A percentile compares a stretch with the other conserved stretches of the same genome.
These are phyloP conservation scores for Xanthoparmelia taractica DNA, from an alignment of 495 filamentous ascomycete genomes.

Conservation along the genomic window DNA sequence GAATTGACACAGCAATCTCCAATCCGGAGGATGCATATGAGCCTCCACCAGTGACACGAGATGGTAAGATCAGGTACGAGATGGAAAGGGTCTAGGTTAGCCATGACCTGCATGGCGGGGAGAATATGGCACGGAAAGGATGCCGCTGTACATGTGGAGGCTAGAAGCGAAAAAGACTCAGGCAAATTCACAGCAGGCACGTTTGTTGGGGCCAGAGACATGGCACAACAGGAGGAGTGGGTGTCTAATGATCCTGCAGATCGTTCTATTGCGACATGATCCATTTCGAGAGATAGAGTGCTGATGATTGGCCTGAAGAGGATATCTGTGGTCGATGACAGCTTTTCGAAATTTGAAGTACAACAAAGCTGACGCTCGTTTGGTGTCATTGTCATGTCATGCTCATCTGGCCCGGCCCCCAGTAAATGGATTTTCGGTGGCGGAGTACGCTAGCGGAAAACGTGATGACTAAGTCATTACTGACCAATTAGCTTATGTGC, in stretches of 20 bases:
- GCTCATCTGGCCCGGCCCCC: background rate
- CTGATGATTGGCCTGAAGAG: background rate
- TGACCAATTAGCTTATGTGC: background rate
- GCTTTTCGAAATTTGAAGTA: too few species aligned
- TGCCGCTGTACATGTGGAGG: background rate
- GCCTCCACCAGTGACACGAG: background rate
- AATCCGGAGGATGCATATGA: background rate
- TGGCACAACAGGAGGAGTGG: background rate
- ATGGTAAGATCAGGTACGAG: background rate
- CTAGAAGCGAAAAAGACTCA: background rate
- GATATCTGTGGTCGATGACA: background rate
- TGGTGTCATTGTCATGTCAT: slow-evolving; percentile 1
- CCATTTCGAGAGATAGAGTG: background rate
- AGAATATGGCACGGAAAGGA: background rate
- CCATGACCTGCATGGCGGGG: background rate
- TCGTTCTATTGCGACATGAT: background rate
- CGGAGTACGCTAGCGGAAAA: background rate
- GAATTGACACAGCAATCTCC: background rate
- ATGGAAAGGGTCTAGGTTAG: background rate
- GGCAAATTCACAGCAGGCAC: background rate
- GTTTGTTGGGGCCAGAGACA: background rate
- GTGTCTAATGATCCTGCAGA: background rate
- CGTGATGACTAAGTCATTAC: background rate
- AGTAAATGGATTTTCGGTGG: background rate
- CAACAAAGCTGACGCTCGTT: too few species aligned